Percentiles rank a stretch among this genome's conserved stretches.
phyloP scores from a whole-genome alignment of 257 asterid genomes.

The Fraxinus quadrangulata region DNA sequence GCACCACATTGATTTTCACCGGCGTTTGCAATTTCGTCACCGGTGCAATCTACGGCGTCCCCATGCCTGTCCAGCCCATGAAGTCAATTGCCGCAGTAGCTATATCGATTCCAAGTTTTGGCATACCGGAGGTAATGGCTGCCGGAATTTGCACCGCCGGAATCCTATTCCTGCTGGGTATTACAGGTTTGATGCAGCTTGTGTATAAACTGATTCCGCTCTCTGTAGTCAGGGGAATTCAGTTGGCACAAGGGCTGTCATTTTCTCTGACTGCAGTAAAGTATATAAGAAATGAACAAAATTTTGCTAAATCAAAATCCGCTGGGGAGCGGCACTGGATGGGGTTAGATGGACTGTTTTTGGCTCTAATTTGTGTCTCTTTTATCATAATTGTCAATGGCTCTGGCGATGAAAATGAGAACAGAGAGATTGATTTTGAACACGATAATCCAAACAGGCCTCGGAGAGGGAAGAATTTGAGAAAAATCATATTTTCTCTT shows the following conservation, averaged over 20 bases:
- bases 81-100: constrained; percentile 87
- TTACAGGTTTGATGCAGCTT: constrained; percentile 63
- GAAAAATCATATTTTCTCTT: constrained; percentile 40
- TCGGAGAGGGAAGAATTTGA: constrained; percentile 20
- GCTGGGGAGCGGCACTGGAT: constrained; percentile 61
- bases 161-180: constrained; percentile 53
- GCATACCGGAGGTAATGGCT: constrained; percentile 79
- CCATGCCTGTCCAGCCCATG: constrained; percentile 91
- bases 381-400: constrained; percentile 62
- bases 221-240: constrained; percentile 78
- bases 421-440: constrained; percentile 17
- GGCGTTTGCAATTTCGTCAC: constrained; percentile 66
- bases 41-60: constrained; percentile 71
- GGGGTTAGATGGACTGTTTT: constrained; percentile 70
- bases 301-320: constrained; percentile 56
- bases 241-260: constrained; percentile 74
- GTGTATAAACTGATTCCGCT: constrained; percentile 64
- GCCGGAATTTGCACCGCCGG: constrained; percentile 75
- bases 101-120: constrained; percentile 52
- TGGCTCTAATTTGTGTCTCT: constrained; percentile 60
- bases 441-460: neutral
- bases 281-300: constrained; percentile 53
- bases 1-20: constrained; percentile 73
- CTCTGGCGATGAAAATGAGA: constrained; percentile 45
- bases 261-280: constrained; percentile 79